Evolutionary conservation across 257 asterid genomes (phyloP), one percentile per base, ranked within the genome.

Genomic region (Gentiana straminea): DNA sequence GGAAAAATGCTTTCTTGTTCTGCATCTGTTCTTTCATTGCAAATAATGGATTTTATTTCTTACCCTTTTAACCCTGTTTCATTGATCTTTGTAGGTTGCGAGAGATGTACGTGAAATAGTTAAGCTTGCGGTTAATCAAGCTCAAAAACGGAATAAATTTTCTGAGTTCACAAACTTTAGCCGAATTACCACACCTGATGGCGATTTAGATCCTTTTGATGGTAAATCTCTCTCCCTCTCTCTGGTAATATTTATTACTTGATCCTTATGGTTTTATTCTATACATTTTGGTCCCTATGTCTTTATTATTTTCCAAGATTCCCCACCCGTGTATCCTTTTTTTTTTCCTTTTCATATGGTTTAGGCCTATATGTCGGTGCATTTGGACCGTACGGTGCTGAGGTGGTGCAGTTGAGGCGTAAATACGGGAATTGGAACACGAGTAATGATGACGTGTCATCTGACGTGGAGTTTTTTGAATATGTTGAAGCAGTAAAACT

Each of bases 401-500:
- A 91, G 72, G 81, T 91, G 10, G 97, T 91, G 65, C 96, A 91
- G 49, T 70, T 91, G 61, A 85, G 80, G 75, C 97, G 97, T 63
- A 91, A 83, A 71, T 85, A 81, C 69, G 98, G 98, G 34, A 91
- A 81, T 70, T 91, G 98, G 98, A 79, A 80, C 53, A 67, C 58
- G 54, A 72, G 64, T 58, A 71, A 56, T 60, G 79, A 71, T 10
- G 79, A 73, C 45, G 75, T 74, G 57, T 77, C 97, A 62, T 74
- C 84, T 50, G 89, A 84, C 64, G 63, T 83, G 64, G 95, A 84
- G 77, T 91, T 91, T 81, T 91, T 84, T 62, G 98, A 87, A 79
- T 91, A 91, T 71, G 93, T 91, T 44, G 98, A 91, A 79, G 98
- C 98, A 6, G 93, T 91, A 68, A 91, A 87, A 77, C 74, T 91